Base-by-base conservation (phyloP, 2,329 filamentous ascomycete genomes). In the Seiridium cupressi region DNA sequence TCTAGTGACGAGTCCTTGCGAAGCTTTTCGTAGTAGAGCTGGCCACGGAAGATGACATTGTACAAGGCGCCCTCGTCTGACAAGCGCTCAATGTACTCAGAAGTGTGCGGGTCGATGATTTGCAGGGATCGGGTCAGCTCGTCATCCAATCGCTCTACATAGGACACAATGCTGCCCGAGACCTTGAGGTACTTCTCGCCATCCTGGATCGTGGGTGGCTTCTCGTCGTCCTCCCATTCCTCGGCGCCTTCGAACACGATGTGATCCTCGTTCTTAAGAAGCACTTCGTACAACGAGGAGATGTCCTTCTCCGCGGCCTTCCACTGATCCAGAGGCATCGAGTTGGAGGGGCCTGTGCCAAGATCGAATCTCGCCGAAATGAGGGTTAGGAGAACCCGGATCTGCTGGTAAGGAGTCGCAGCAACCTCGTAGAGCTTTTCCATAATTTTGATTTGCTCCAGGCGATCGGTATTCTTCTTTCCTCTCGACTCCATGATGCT, bases 171-270 rank as follows among this genome's bases (percentile, higher is more conserved):
- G 80, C 92, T 97, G 72, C 95, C 96, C 26, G 95, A 92, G 60
- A 99, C 86, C 81, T 90, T 93, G 84, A 97, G 91, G 73, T 94
- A 85, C 74, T 86, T 90, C 75, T 97, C 89, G 64, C 87, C 91
- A 31, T 84, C 76, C 60, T 85, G 86, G 66, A 94, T 81, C 38
- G 83, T 83, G 11, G 95, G 95, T 46, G 88, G 85, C 82, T 97
- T 98, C 70, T 99, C 96, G 68, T 99, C 96, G 71, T 99, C 95
- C 68, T 99, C 95, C 95, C 95, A 98, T 78, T 99, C 95, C 74
- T 99, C 95, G 31, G 92, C 95, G 67, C 86, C 89, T 79, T 99
- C 95, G 32, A 95, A 83, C 53, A 99, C 92, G 56, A 98, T 83
- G 73, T 94, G 90, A 65, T 95, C 88, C 62, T 84, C 83, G 79